These are phyloP conservation scores for Oenanthe sinensis DNA, from an alignment of 129 eudicot species.

Conservation along the genomic window DNA sequence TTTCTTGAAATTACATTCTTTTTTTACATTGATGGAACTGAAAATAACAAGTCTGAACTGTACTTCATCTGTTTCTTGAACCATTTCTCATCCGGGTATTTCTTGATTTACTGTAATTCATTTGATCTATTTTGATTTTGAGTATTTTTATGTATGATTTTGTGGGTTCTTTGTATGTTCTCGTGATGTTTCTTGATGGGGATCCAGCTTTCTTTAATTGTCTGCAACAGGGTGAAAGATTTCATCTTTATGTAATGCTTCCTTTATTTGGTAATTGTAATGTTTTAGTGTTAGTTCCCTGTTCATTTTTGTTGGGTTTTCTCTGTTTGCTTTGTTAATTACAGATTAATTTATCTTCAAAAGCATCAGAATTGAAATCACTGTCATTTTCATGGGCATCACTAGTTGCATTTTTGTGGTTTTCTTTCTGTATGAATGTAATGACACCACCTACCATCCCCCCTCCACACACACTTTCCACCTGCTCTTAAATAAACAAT, in stretches of 20 bases:
- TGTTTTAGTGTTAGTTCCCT: background rate
- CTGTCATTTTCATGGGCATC: constrained; percentile 11
- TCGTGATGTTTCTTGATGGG: background rate
- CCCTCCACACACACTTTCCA: background rate
- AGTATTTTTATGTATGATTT: background rate
- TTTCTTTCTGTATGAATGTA: background rate
- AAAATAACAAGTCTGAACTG: background rate
- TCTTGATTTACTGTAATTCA: background rate
- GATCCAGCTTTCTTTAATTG: background rate
- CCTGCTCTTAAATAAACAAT: background rate
- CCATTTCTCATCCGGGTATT: constrained; percentile 9
- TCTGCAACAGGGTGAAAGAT: background rate
- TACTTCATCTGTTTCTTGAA: background rate
- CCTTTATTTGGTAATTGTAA: background rate
- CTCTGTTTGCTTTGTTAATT: background rate
- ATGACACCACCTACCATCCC: constrained; percentile 8
- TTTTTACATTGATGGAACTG: background rate
- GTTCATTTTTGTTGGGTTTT: background rate
- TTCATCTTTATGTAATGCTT: background rate
- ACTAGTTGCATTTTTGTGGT: background rate
- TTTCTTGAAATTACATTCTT: background rate
- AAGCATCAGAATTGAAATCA: constrained; percentile 12
- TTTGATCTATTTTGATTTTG: constrained; percentile 5
- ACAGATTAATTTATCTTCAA: background rate
- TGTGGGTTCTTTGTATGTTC: background rate